These are phyloP conservation scores for Licmophora abbreviata DNA, from an alignment of 108 stramenopile genomes.

Conservation along the genomic window DNA sequence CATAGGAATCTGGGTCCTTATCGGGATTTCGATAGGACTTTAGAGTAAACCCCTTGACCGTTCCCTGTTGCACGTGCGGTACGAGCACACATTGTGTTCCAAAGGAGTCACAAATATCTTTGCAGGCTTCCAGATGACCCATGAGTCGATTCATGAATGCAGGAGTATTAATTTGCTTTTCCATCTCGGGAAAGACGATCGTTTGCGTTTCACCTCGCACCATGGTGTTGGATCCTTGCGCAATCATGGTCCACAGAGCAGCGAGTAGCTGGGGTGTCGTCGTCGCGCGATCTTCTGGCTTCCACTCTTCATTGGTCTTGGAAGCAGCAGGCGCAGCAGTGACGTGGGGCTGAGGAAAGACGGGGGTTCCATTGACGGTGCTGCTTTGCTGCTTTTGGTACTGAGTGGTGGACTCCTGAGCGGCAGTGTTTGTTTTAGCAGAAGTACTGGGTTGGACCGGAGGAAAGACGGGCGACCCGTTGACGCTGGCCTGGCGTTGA, in stretches of 20 bases:
- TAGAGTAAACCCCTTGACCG: slow-evolving; percentile 60
- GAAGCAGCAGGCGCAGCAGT: too few relatives aligned
- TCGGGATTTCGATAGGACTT: slow-evolving; percentile 61
- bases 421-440: too few relatives aligned
- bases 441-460: too few relatives aligned
- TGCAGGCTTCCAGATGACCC: slow-evolving; percentile 78
- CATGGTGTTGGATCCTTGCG: slow-evolving; percentile 45
- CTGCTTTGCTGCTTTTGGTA: too few relatives aligned
- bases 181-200: slow-evolving; percentile 64
- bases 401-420: too few relatives aligned
- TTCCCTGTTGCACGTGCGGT: slow-evolving; percentile 28
- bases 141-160: slow-evolving; percentile 49
- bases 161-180: slow-evolving; percentile 29
- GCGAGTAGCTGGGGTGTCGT: slow-evolving; percentile 65
- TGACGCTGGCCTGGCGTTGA: too few relatives aligned
- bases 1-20: slow-evolving; percentile 23
- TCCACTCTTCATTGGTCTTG: slow-evolving; percentile 16
- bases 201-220: slow-evolving; percentile 57
- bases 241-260: slow-evolving; percentile 59
- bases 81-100: slow-evolving; percentile 57
- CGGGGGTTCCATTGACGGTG: too few relatives aligned
- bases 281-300: slow-evolving; percentile 36
- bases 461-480: too few relatives aligned
- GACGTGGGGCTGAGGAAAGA: too few relatives aligned
- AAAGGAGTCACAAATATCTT: slow-evolving; percentile 81